phyloP scores from a whole-genome alignment of 2,329 filamentous ascomycete genomes.

The Allantophomopsis lycopodina region DNA sequence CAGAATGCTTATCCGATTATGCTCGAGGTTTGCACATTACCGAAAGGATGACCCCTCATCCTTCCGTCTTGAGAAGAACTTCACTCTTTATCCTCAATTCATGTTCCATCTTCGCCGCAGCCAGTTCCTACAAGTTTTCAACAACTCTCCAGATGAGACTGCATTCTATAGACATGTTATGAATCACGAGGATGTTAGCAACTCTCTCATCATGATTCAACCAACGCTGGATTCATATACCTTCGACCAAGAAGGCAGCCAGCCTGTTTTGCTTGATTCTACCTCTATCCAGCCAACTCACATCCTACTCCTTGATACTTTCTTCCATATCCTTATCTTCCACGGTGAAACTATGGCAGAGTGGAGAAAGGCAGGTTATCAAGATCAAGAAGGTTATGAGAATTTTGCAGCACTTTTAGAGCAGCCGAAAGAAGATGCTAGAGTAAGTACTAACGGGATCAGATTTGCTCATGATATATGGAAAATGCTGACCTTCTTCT shows the following conservation, averaged over 20 bases:
- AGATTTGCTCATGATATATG: neutral
- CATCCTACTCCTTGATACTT: slow-evolving; percentile 88
- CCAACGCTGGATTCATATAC: slow-evolving; percentile 95
- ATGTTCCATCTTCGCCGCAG: slow-evolving; percentile 98
- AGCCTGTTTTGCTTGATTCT: slow-evolving; percentile 90
- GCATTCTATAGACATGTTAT: slow-evolving; percentile 97
- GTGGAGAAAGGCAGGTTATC: slow-evolving; percentile 96
- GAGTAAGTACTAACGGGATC: slow-evolving; percentile 39
- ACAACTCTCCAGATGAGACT: slow-evolving; percentile 97
- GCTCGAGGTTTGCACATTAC: slow-evolving; percentile 94
- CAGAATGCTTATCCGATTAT: slow-evolving; percentile 92
- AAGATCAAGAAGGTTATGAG: slow-evolving; percentile 95
- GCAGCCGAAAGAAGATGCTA: slow-evolving; percentile 90
- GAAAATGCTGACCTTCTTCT: slow-evolving; percentile 1
- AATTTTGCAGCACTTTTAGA: slow-evolving; percentile 84
- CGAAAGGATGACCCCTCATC: slow-evolving; percentile 96
- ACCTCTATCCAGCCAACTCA: slow-evolving; percentile 92
- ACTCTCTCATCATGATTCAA: slow-evolving; percentile 97
- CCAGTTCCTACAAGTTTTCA: slow-evolving; percentile 98
- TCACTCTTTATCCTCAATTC: slow-evolving; percentile 96
- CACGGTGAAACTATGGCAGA: slow-evolving; percentile 96
- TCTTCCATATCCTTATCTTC: slow-evolving; percentile 99
- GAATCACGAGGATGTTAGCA: slow-evolving; percentile 93
- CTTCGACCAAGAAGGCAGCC: slow-evolving; percentile 84
- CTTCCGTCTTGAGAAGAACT: slow-evolving; percentile 96